Conservation (phyloP, 1,139 yeast species). For the Pichia cactophila region DNA sequence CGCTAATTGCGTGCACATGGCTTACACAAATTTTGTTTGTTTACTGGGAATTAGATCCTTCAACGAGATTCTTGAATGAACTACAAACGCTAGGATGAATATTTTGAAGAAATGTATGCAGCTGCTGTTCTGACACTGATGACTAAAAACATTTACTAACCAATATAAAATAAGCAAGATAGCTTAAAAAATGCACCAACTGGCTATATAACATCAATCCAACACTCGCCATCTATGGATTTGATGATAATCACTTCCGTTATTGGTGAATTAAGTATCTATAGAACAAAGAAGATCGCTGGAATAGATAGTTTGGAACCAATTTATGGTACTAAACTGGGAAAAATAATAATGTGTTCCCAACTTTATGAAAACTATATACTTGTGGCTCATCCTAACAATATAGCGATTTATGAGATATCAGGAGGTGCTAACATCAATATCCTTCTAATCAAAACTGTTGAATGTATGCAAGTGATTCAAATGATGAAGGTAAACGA, state of each 20-base stretch:
- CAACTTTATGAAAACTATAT: conserved; percentile 1
- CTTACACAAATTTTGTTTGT: too few relatives aligned
- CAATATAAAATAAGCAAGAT: not conserved
- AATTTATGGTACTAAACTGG: not conserved
- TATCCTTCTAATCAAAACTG: not conserved
- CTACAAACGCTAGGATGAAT: not conserved
- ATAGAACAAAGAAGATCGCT: not conserved
- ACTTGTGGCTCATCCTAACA: conserved; percentile 4
- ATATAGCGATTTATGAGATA: not conserved
- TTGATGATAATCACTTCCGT: conserved; percentile 4
- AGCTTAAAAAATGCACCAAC: not conserved
- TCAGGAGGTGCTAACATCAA: not conserved
- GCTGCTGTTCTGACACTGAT: not conserved
- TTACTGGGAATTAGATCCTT: too few relatives aligned
- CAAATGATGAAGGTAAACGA: conserved; percentile 5
- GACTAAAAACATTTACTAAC: not conserved
- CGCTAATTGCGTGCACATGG: too few relatives aligned
- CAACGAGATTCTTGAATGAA: too few relatives aligned
- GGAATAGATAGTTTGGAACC: not conserved
- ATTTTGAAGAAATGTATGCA: not conserved
- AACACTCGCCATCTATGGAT: not conserved
- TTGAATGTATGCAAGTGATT: not conserved
- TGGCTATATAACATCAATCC: not conserved
- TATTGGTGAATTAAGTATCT: conserved; percentile 5
- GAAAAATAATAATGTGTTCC: not conserved